These are phyloP conservation scores for Dissophora globulifera DNA, from an alignment of 192 early-diverging fungal species.

Conservation along the genomic window DNA sequence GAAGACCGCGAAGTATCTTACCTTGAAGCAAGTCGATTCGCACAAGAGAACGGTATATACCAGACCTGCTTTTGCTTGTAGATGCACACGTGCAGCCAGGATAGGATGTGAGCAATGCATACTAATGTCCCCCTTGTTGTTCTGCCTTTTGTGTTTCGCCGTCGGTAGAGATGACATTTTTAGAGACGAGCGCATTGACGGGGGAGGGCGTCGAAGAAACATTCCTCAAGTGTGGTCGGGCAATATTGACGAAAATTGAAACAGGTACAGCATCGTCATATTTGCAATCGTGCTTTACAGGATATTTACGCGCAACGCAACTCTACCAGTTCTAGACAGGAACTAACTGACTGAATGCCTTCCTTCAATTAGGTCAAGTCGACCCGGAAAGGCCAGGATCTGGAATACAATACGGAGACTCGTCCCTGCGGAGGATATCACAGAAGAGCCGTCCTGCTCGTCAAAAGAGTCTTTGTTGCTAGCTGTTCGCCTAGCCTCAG, in stretches of 20 bases:
- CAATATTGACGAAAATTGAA: conserved; percentile 64
- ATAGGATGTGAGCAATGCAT: no score
- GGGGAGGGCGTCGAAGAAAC: conserved; percentile 67
- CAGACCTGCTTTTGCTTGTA: neutral
- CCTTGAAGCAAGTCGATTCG: conserved; percentile 63
- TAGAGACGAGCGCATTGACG: conserved; percentile 69
- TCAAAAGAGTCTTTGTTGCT: conserved; percentile 60
- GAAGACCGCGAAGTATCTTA: conserved; percentile 64
- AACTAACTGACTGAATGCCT: no score
- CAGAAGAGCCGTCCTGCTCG: conserved; percentile 58
- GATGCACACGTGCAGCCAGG: no score
- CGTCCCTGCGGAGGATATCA: conserved; percentile 61
- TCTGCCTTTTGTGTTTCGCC: neutral
- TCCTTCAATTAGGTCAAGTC: conserved; percentile 61
- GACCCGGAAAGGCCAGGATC: conserved; percentile 64
- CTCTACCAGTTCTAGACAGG: no score
- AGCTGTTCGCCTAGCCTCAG: no score
- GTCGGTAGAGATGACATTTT: conserved; percentile 64
- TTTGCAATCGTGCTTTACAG: neutral
- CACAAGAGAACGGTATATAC: conserved; percentile 57
- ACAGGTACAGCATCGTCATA: conserved; percentile 61
- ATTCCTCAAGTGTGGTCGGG: conserved; percentile 63
- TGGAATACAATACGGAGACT: conserved; percentile 65
- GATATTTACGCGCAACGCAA: no score
- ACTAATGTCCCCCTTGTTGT: no score